Evolutionary conservation across 1,139 yeast genomes (phyloP), one percentile per base, ranked within the genome.

Genomic region (Candida sp.): DNA sequence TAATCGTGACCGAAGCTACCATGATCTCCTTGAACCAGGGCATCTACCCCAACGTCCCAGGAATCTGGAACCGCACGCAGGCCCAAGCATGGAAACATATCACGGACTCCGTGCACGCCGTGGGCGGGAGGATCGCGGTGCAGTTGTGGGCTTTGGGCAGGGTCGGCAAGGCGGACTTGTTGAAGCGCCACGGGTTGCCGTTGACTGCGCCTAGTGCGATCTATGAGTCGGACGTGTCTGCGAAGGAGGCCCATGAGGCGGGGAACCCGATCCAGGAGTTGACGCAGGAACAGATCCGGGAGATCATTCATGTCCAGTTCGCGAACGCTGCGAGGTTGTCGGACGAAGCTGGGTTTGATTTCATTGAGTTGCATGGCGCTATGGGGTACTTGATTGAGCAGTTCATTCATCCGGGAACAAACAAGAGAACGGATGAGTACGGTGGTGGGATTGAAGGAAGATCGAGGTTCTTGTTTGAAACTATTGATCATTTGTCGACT

Each of bases 71-170:
- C 46, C 69, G 73, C 9, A 68, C 66, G 22, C 87, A 83, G 54
- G 63, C 73, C 25, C 67, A 61, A 11, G 78, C 70, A 30, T 84
- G 88, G 88, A 75, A 70, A 85, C 58, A 75, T 78, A 37, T 77
- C 86, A 1, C 75, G 63, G 55, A 66, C 42, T 37, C 49, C 12
- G 53, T 52, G n/a, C 55, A 52, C 44, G 48, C 41, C 23, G 44
- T 45, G 28, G 50, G 49, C 12, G 46, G 54, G 17, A 47, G 45
- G 22, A 50, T 80, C 23, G 72, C 80, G 51, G 57, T 76, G 39
- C 93, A 88, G 67, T 61, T 88, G 44, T 85, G 88, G 86, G 75
- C 71, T 38, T 62, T 84, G 48, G 91, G 90, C 48, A 75, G 88
- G 62, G 72, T 70, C 39, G 83, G 82, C 9, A 71, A 62, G 53